phyloP scores from a whole-genome alignment of 805 yeast species.

The Hanseniaspora jakobsenii region DNA sequence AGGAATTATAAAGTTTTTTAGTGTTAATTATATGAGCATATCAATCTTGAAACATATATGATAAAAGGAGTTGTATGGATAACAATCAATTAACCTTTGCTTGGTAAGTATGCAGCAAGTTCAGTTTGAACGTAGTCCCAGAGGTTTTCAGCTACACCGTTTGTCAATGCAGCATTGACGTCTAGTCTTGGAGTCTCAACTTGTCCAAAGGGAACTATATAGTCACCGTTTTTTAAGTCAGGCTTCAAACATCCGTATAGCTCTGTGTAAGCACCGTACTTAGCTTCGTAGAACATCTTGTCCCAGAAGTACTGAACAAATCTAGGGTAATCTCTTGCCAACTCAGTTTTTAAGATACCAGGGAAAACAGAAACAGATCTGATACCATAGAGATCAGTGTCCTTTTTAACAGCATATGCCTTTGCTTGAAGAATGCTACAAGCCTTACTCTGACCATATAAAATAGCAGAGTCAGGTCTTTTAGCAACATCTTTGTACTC shows the following conservation, averaged over 20 bases:
- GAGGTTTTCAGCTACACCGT: conserved; percentile 24
- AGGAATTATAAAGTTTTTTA: too few species aligned
- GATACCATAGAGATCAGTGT: conserved; percentile 24
- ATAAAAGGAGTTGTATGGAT: not conserved
- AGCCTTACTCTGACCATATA: conserved; percentile 34
- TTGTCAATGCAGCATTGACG: conserved; percentile 21
- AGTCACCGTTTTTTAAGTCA: conserved; percentile 26
- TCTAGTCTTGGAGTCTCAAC: conserved; percentile 26
- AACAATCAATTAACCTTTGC: not conserved
- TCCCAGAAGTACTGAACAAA: conserved; percentile 15
- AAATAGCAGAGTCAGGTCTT: conserved; percentile 19
- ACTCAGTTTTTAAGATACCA: conserved; percentile 28
- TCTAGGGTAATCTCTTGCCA: conserved; percentile 24
- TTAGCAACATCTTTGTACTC: conserved; percentile 18
- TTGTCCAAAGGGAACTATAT: conserved; percentile 31
- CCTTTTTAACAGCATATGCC: conserved; percentile 27
- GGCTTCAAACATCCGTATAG: conserved; percentile 31
- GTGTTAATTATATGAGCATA: too few species aligned
- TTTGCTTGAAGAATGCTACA: conserved; percentile 28
- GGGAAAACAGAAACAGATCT: conserved; percentile 30
- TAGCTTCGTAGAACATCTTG: conserved; percentile 19
- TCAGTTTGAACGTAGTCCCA: conserved; percentile 23
- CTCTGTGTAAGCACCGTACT: conserved; percentile 32
- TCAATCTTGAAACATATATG: too few species aligned
- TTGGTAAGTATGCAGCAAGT: conserved; percentile 16